Evolutionary conservation across 768 basidiomycete genomes (phyloP), one percentile per base, ranked within the genome.

Genomic region (Lepiota subincarnata): DNA sequence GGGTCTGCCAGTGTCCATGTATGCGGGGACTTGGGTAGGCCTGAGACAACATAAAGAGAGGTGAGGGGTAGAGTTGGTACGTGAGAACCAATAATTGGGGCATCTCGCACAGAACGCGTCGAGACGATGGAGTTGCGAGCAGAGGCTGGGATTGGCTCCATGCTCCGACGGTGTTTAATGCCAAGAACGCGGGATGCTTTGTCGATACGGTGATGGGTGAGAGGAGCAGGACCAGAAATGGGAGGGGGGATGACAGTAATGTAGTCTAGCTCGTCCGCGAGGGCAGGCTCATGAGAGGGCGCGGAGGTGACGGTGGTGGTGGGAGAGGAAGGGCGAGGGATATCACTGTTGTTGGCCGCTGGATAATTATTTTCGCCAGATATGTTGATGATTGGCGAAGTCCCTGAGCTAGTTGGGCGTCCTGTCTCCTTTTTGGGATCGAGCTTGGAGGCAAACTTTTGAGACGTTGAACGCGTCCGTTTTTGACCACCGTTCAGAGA

Each of bases 1-100:
- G 86, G 84, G 66, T 94, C 92, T 0, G 89, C 86, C 40, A 92
- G 80, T 14, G 89, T 89, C 92, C 93, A 95, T 10, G 88, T 92
- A 66, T 90, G 83, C 0, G 92, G 90, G 26, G 86, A 86, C 68
- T 94, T 94, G 14, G 91, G 89, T 26, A 96, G 79, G 10, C 93
- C 92, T 1, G 89, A 90, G 26, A 92, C 89, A 60, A 92, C 86
- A 67, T 92, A 92, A 60, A 92, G 82, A 28, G 87, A 89, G 1
- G 89, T 85, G 57, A 92, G 81, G 24, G 89, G 88, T 45, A 86
- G 75, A 22, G 87, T 82, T 11, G 89, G 86, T 8, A 75, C 72
- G 61, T 83, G 78, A n/a, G 87, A 81, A 12, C 82, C 73, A 38
- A 80, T 70, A 1, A 82, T 75, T 45, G 84, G 73, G 4, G 76